Base-by-base conservation (phyloP, 2,329 filamentous ascomycete species). In the Trichoderma koningii region DNA sequence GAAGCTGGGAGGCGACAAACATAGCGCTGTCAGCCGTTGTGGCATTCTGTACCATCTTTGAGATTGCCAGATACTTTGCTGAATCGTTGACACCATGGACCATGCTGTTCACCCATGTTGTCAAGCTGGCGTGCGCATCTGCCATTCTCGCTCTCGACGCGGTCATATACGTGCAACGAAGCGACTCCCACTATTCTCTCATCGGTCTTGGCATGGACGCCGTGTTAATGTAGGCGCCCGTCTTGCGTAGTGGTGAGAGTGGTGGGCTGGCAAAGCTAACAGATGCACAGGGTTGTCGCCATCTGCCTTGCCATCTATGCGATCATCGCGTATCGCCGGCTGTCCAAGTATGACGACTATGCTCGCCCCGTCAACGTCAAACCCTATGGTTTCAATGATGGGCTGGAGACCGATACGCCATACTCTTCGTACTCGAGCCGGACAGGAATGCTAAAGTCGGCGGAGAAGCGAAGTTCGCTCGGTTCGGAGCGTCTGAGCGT, bases 61-160 rank as follows among this genome's bases (percentile, higher is more conserved):
- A 84, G 67, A 76, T 85, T 38, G 78, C 76, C 50, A 80, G 76
- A 68, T 80, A 78, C 65, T 76, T 78, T 55, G 76, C 79, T 34
- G 82, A 85, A 71, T 78, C 80, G 1, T 72, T 87, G 62, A 86
- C 84, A 12, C 84, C 84, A 2, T 81, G 83, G 73, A 80, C 80
- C 5, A 79, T 87, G 76, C 73, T 86, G 3, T 80, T 82, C 67
- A 80, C 79, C 19, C 81, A 84, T 66, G 72, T 81, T 64, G 68
- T 86, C 70, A 86, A 85, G 69, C 67, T 82, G 50, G 77, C 79
- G 0, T 78, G 83, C 21, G 78, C 82, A 0, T 68, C 75, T 7
- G 79, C 78, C 42, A 81, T 83, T 28, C 74, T 86, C 26, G 80
- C 76, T 1, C 76, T 87, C 28, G 83, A 86, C 65, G 73, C 84